Evolutionary conservation across 208 protist species (phyloP).

Genomic region (Trypanosoma boissoni): DNA sequence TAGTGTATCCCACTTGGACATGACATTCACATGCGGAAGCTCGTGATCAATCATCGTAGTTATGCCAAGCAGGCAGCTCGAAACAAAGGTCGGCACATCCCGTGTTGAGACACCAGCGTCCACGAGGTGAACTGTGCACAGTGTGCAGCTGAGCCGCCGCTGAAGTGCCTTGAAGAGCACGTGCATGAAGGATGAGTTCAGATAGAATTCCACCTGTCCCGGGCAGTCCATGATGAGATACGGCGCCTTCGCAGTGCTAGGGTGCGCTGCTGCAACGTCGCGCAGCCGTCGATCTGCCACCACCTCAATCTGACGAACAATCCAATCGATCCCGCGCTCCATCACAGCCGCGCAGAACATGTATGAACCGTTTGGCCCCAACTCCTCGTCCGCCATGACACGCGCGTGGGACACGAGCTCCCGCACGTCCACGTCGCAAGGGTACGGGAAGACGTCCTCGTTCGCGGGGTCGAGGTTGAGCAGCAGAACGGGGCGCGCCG

Average conservation of each 20-base stretch:
- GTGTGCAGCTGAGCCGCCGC: slow-evolving; percentile 58
- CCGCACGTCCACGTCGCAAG: slow-evolving; percentile 91
- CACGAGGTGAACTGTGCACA: slow-evolving; percentile 93
- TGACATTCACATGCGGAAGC: slow-evolving; percentile 96
- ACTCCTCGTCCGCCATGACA: slow-evolving; percentile 90
- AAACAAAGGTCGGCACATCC: slow-evolving; percentile 96
- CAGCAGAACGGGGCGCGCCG: slow-evolving; percentile 77
- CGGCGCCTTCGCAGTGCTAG: slow-evolving; percentile 34
- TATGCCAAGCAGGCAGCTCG: slow-evolving; percentile 92
- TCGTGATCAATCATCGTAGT: slow-evolving; percentile 96
- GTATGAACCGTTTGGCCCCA: slow-evolving; percentile 98
- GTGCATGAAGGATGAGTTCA: slow-evolving; percentile 90
- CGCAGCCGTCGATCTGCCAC: slow-evolving; percentile 55
- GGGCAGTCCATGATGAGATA: slow-evolving; percentile 98
- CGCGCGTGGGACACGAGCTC: slow-evolving; percentile 89
- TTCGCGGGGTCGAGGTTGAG: slow-evolving; percentile 99
- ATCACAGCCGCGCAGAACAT: slow-evolving; percentile 97
- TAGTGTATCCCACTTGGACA: slow-evolving; percentile 97
- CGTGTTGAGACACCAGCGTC: slow-evolving; percentile 94
- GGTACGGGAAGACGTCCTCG: slow-evolving; percentile 93
- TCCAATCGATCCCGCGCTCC: slow-evolving; percentile 69
- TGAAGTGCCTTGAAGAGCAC: slow-evolving; percentile 73
- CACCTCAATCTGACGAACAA: slow-evolving; percentile 53
- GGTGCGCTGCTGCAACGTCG: slow-evolving; percentile 35
- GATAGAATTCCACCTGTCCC: slow-evolving; percentile 99